A percentile compares a stretch with the other conserved stretches of the same genome.
Conservation (phyloP, 768 basidiomycete species). For the Floccularia luteovirens region DNA sequence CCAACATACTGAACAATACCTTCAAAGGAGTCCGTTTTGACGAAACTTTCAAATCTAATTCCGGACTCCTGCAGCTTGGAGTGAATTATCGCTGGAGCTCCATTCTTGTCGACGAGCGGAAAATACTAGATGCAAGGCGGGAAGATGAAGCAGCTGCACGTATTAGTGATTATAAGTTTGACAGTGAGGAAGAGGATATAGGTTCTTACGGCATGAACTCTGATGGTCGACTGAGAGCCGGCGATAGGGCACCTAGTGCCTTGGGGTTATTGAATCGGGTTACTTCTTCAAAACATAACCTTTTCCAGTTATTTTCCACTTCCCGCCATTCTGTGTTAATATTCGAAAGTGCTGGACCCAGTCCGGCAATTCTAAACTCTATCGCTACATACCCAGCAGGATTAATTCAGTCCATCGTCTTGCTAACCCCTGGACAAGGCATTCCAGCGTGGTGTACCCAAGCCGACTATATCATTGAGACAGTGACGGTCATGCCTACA, state of each 20-base stretch:
- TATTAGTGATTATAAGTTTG: slow-evolving; percentile 8
- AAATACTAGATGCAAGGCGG: slow-evolving; percentile 7
- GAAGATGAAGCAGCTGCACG: slow-evolving; percentile 8
- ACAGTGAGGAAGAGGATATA: slow-evolving; percentile 20
- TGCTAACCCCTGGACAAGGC: slow-evolving; percentile 12
- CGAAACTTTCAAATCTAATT: slow-evolving; percentile 8
- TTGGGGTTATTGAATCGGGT: slow-evolving; percentile 18
- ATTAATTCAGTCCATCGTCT: slow-evolving; percentile 18
- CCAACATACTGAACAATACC: slow-evolving; percentile 13
- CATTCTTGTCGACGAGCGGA: slow-evolving; percentile 35
- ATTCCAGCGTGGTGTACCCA: slow-evolving; percentile 5
- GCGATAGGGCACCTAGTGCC: slow-evolving; percentile 39
- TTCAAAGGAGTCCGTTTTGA: slow-evolving; percentile 6
- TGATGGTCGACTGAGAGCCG: slow-evolving; percentile 24
- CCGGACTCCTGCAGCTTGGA: slow-evolving; percentile 30
- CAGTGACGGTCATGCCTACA: slow-evolving; percentile 26
- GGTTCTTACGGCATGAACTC: slow-evolving; percentile 13
- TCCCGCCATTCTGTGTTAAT: slow-evolving; percentile 33
- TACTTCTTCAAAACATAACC: slow-evolving; percentile 11
- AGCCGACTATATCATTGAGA: slow-evolving; percentile 26
- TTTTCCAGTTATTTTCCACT: slow-evolving; percentile 27
- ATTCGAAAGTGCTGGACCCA: no score
- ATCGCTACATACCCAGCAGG: slow-evolving; percentile 13
- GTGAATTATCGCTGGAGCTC: slow-evolving; percentile 48
- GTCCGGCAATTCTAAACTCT: slow-evolving; percentile 11